These are phyloP conservation scores for Magnaporthiopsis incrustans DNA, from an alignment of 2,329 filamentous ascomycete genomes.

Conservation along the genomic window DNA sequence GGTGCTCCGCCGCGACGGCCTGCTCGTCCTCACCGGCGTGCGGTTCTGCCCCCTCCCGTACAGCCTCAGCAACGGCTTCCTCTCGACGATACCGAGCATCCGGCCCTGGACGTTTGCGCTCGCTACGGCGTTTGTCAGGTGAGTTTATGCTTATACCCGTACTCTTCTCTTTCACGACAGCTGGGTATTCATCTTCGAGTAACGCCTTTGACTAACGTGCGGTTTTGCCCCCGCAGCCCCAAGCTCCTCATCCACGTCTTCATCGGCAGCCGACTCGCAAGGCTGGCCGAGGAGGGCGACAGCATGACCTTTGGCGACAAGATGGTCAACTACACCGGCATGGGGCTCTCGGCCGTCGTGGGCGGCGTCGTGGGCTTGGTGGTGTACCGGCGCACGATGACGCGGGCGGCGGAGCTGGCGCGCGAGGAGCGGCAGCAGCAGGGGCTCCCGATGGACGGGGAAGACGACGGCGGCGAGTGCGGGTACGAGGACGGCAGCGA, in stretches of 20 bases:
- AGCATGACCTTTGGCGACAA: constrained; percentile 73
- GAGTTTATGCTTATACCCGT: constrained; percentile 15
- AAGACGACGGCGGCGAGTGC: neutral
- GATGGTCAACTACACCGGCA: constrained; percentile 75
- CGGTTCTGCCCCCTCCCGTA: constrained; percentile 89
- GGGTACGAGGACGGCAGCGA: constrained; percentile 17
- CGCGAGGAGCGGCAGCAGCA: constrained; percentile 26
- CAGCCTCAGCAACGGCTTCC: constrained; percentile 85
- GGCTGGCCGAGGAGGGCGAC: constrained; percentile 74
- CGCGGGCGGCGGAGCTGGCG: constrained; percentile 50
- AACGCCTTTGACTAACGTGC: neutral
- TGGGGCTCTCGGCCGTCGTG: constrained; percentile 61
- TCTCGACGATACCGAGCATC: constrained; percentile 89
- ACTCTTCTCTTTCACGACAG: neutral
- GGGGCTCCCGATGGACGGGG: neutral
- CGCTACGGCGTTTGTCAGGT: constrained; percentile 71
- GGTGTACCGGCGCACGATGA: constrained; percentile 70
- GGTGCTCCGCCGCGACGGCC: constrained; percentile 81
- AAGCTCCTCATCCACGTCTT: constrained; percentile 91
- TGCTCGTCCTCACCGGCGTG: constrained; percentile 86
- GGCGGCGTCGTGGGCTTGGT: constrained; percentile 72
- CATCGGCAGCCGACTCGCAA: constrained; percentile 75
- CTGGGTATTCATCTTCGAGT: neutral
- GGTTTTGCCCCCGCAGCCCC: constrained; percentile 38
- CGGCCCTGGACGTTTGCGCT: constrained; percentile 66